Evolutionary conservation across 2,329 filamentous ascomycete genomes (phyloP).

Genomic region (Aspergillus uvarum): DNA sequence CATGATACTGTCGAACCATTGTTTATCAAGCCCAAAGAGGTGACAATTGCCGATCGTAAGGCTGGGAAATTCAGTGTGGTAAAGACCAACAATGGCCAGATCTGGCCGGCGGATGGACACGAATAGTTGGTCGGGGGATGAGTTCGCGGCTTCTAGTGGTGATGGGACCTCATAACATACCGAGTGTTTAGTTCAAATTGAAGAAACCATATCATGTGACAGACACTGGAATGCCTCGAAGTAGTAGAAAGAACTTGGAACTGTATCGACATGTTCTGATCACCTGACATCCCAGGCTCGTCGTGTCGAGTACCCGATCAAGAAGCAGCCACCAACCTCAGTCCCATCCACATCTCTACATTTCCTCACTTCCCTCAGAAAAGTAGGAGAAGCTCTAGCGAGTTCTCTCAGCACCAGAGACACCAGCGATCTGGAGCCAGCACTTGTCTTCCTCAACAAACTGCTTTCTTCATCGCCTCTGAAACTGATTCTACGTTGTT

Average conservation of each 20-base stretch:
- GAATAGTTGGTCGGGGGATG: not conserved
- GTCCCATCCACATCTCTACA: too few relatives aligned
- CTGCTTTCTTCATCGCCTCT: not conserved
- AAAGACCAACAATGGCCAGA: not conserved
- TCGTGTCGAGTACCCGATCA: too few relatives aligned
- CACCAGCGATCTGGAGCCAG: not conserved
- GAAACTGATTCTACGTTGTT: not conserved
- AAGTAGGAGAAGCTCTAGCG: too few relatives aligned
- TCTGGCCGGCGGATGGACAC: not conserved
- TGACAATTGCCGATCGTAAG: not conserved
- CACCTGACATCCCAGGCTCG: too few relatives aligned
- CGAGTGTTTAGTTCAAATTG: too few relatives aligned
- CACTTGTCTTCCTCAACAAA: not conserved
- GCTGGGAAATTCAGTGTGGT: not conserved
- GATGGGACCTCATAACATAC: not conserved
- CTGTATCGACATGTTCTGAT: too few relatives aligned
- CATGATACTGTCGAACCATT: not conserved
- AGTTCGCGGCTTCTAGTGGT: not conserved
- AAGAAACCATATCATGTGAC: too few relatives aligned
- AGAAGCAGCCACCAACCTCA: too few relatives aligned
- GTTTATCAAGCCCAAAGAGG: not conserved
- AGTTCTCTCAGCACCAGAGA: not conserved
- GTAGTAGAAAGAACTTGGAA: too few relatives aligned
- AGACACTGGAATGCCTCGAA: too few relatives aligned
- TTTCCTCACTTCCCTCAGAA: too few relatives aligned